Conservation (phyloP, 2,329 filamentous ascomycete genomes). For the Orbilia quercus region DNA sequence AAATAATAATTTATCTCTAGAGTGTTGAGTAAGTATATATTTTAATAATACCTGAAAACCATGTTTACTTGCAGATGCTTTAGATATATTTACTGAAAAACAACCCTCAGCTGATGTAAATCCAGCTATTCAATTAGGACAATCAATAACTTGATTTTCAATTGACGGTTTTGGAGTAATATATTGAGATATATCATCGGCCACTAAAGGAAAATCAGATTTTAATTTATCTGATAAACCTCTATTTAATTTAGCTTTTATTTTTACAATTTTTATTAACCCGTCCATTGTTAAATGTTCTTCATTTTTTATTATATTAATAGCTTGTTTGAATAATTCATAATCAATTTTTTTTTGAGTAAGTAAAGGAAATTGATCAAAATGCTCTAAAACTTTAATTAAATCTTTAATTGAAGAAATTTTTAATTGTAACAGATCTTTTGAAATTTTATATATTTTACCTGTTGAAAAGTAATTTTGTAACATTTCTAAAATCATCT, state of each 20-base stretch:
- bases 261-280: constrained; percentile 12
- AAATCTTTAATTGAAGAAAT: too few relatives aligned
- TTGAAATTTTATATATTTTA: not conserved
- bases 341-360: not conserved
- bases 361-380: not conserved
- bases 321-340: constrained; percentile 4
- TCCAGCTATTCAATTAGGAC: constrained; percentile 13
- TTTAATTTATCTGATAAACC: constrained; percentile 12
- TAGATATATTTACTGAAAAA: constrained; percentile 4
- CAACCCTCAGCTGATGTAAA: not conserved
- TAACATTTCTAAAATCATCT: too few relatives aligned
- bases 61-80: not conserved
- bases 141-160: too few relatives aligned
- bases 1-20: constrained; percentile 18
- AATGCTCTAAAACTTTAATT: too few relatives aligned
- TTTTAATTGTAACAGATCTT: too few relatives aligned
- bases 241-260: constrained; percentile 18
- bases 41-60: too few relatives aligned
- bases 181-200: too few relatives aligned
- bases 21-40: too few relatives aligned
- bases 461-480: too few relatives aligned
- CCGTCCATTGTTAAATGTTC: constrained; percentile 12
- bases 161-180: too few relatives aligned
- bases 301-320: constrained; percentile 11
- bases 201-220: not conserved